Evolutionary conservation across 768 basidiomycete genomes (phyloP).

Genomic region (Phanerodontia chrysosporium): DNA sequence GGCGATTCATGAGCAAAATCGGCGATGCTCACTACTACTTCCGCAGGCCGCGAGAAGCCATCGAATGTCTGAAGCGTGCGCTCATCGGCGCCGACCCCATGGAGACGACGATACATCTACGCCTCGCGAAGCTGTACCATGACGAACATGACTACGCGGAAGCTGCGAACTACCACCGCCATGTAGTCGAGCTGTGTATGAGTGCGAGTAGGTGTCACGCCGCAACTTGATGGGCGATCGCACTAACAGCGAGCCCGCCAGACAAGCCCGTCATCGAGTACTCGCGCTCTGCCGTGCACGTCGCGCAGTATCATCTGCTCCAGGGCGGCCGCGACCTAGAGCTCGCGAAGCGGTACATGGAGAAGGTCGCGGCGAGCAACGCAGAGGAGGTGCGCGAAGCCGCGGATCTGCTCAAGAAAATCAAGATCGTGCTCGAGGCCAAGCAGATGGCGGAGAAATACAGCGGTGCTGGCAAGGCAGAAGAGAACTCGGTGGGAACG

Average conservation of each 20-base stretch:
- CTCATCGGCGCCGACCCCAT: conserved; percentile 75
- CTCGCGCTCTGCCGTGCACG: conserved; percentile 78
- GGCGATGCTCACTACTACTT: background rate
- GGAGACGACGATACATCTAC: conserved; percentile 69
- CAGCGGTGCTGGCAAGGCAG: background rate
- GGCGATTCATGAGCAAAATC: background rate
- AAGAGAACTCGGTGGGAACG: background rate
- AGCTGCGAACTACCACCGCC: conserved; percentile 76
- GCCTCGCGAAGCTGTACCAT: conserved; percentile 68
- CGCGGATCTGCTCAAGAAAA: conserved; percentile 62
- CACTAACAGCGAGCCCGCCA: conserved; percentile 21
- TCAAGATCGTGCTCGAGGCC: conserved; percentile 12
- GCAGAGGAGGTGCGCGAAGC: conserved; percentile 77
- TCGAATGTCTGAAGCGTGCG: conserved; percentile 88
- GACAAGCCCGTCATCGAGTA: conserved; percentile 73
- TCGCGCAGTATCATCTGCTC: conserved; percentile 75
- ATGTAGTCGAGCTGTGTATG: conserved; percentile 70
- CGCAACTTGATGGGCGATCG: background rate
- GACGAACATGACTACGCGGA: conserved; percentile 61
- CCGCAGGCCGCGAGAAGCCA: conserved; percentile 76
- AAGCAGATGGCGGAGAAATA: conserved; percentile 4
- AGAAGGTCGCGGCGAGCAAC: conserved; percentile 73
- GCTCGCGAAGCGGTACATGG: conserved; percentile 70
- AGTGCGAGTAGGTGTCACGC: conserved; percentile 45
- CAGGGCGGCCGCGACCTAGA: conserved; percentile 59